Evolutionary conservation across 2,329 filamentous ascomycete species (phyloP), one percentile per base, ranked within the genome.

Genomic region (Tetracladium maxilliforme): DNA sequence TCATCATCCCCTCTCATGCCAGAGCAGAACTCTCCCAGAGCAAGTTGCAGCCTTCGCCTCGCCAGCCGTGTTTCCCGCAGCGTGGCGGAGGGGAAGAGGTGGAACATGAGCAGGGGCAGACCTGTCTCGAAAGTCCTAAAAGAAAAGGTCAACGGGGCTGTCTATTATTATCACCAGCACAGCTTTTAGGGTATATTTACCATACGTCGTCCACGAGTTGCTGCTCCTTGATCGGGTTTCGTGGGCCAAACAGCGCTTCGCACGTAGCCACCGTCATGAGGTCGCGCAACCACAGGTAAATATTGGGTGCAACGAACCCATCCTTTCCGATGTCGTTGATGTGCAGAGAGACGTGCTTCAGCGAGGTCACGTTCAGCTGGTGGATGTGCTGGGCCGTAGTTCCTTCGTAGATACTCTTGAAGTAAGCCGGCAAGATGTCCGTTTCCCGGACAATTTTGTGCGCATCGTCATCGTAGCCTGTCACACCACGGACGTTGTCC

Each of bases 221-320:
- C n/a, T n/a, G n/a, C n/a, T n/a, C n/a, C 9, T n/a, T 21, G n/a
- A 9, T 21, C 14, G 19, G n/a, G 19, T 21, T 13, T 21, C n/a
- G 19, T 21, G 19, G 11, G 11, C 19, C 9, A n/a, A 21, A 21
- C 19, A 21, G 19, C 14, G 19, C 19, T 5, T 13, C 14, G 7
- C 44, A 43, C 0, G 51, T 54, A 6, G 54, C 52, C 4, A 49
- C 26, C 3, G 48, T 51, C 29, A 59, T 48, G 4, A 46, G 30
- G 7, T 49, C 30, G 8, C 52, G 42, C 8, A 50, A 21, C 52
- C 52, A 59, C 1, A 41, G 16, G 32, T 42, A 62, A 1, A 62
- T 24, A 10, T 50, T 49, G 2, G 44, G 40, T 7, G 51, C 39
- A 14, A 46, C 32, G 5, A 47, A 19, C 0, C 32, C 37, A 4